These are phyloP conservation scores for Penicillium frequentans DNA, from an alignment of 2,329 filamentous ascomycete genomes.

Conservation along the genomic window DNA sequence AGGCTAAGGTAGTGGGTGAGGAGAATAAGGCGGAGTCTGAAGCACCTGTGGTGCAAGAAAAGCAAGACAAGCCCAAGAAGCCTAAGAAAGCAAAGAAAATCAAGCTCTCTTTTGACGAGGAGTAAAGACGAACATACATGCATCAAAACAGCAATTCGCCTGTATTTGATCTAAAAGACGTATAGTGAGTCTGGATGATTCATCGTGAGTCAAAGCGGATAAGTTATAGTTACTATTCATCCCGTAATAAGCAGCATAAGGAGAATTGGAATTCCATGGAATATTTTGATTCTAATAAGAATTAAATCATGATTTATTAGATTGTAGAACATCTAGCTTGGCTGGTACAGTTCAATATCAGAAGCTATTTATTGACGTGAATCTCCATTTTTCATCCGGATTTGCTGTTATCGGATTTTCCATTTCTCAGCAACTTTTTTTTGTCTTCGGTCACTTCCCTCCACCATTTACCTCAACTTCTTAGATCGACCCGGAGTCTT, in stretches of 20 bases:
- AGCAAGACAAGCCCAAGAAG: slow-evolving; percentile 35
- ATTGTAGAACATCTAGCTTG: background rate
- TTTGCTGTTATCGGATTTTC: slow-evolving; percentile 3
- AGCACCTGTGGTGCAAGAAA: slow-evolving; percentile 1
- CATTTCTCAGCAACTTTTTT: slow-evolving; percentile 25
- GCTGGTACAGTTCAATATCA: background rate
- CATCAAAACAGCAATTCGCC: background rate
- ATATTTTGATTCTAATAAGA: background rate
- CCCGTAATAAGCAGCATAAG: background rate
- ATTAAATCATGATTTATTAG: background rate
- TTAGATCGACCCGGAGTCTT: slow-evolving; percentile 10
- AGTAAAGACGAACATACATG: slow-evolving; percentile 8
- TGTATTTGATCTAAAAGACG: background rate
- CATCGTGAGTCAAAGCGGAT: slow-evolving; percentile 7
- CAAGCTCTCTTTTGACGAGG: slow-evolving; percentile 48
- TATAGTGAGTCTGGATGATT: background rate
- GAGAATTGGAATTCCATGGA: background rate
- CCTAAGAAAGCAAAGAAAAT: slow-evolving; percentile 47
- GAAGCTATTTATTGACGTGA: background rate
- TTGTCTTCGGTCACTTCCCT: slow-evolving; percentile 12
- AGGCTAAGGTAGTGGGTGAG: slow-evolving; percentile 42
- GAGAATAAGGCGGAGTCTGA: slow-evolving; percentile 25
- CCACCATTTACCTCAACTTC: slow-evolving; percentile 12
- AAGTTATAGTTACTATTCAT: background rate
- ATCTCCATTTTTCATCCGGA: background rate